These are phyloP conservation scores for Penicillium paxilli DNA, from an alignment of 495 filamentous ascomycete genomes.

Conservation along the genomic window DNA sequence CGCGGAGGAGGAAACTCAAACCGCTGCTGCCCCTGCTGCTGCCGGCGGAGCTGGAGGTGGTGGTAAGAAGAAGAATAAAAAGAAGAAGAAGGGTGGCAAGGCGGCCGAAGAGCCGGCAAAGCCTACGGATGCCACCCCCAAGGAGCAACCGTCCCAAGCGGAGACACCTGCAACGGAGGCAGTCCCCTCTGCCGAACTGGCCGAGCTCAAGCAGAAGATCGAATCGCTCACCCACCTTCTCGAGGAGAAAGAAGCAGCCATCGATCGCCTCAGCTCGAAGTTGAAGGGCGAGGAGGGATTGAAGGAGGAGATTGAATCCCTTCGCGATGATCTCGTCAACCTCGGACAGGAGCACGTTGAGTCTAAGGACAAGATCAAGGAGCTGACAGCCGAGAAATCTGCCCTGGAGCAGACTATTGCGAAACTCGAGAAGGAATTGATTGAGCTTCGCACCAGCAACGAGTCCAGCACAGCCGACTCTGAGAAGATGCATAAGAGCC, in stretches of 20 bases:
- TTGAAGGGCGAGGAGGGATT: conserved; percentile 76
- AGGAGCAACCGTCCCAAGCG: conserved; percentile 18
- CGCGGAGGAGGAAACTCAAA: conserved; percentile 18
- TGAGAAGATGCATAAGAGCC: conserved; percentile 54
- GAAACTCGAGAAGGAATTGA: conserved; percentile 64
- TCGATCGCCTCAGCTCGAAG: conserved; percentile 64
- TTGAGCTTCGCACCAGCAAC: conserved; percentile 57
- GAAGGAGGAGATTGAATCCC: conserved; percentile 80
- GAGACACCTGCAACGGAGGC: conserved; percentile 23
- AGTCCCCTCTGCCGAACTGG: conserved; percentile 24
- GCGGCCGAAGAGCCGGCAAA: conserved; percentile 41
- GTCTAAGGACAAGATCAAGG: conserved; percentile 76
- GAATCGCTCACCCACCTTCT: conserved; percentile 60
- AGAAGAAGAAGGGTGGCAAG: conserved; percentile 83
- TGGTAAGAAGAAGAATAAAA: conserved; percentile 79
- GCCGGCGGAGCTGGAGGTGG: conserved; percentile 17
- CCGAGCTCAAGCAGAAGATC: conserved; percentile 53
- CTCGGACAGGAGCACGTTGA: conserved; percentile 81
- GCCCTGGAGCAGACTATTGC: conserved; percentile 62
- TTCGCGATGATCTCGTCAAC: conserved; percentile 74
- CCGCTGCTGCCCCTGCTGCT: conserved; percentile 21
- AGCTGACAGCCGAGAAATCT: conserved; percentile 58
- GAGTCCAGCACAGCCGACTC: conserved; percentile 47
- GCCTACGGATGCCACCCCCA: conserved; percentile 23
- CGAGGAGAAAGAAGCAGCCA: conserved; percentile 67